A percentile compares a stretch with the other conserved stretches of the same genome.
Conservation (phyloP, 2,329 filamentous ascomycete species). For the Beauveria medogensis region DNA sequence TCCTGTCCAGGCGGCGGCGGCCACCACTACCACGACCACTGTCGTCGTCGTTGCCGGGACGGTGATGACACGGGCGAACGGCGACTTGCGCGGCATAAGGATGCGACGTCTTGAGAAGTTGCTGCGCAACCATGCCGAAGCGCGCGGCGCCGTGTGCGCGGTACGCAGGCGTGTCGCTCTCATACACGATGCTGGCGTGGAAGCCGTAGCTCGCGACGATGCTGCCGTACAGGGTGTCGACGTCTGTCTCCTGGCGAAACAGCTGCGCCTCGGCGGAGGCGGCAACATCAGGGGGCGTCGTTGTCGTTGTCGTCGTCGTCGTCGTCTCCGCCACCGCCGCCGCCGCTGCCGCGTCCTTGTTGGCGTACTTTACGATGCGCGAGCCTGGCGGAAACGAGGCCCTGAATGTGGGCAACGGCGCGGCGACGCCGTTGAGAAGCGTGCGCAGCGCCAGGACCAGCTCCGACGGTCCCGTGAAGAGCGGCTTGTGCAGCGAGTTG, state of each 20-base stretch:
- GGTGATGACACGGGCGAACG: constrained; percentile 16
- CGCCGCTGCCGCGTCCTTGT: constrained; percentile 10
- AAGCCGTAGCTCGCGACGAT: constrained; percentile 88
- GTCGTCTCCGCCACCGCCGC: not conserved
- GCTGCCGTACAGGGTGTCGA: constrained; percentile 54
- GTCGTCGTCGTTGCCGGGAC: too few species aligned
- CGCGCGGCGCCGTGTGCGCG: constrained; percentile 67
- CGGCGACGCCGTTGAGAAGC: constrained; percentile 48
- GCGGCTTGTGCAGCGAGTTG: constrained; percentile 52
- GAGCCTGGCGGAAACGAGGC: constrained; percentile 54
- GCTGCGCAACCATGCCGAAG: constrained; percentile 76
- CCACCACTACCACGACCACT: constrained; percentile 13
- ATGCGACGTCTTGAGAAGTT: constrained; percentile 54
- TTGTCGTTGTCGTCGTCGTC: constrained; percentile 1
- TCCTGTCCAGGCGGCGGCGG: not conserved
- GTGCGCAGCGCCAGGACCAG: constrained; percentile 46
- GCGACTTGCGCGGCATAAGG: constrained; percentile 39
- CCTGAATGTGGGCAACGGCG: constrained; percentile 53
- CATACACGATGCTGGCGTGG: constrained; percentile 80
- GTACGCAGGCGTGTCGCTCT: constrained; percentile 79
- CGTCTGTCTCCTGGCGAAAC: constrained; percentile 23
- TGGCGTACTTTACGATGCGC: constrained; percentile 33
- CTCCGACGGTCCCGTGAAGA: constrained; percentile 36
- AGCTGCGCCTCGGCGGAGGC: constrained; percentile 11
- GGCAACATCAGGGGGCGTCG: not conserved